These are phyloP conservation scores for Phytopythium litorale DNA, from an alignment of 352 stramenopile species.

Conservation along the genomic window DNA sequence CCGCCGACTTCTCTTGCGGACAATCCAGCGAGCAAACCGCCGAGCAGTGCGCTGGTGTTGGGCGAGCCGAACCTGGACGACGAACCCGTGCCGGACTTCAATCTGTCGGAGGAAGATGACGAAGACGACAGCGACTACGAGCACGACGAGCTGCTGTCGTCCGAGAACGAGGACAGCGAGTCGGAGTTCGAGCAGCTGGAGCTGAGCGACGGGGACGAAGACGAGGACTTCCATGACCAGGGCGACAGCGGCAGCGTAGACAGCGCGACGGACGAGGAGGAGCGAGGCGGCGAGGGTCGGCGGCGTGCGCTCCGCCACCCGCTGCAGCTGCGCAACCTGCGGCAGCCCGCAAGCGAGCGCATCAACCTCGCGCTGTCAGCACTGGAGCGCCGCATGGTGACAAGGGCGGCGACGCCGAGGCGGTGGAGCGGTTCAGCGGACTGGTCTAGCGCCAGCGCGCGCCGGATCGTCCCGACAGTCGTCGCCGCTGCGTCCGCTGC, in stretches of 20 bases:
- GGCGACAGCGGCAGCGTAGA: not conserved
- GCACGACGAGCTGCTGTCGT: slow-evolving; percentile 75
- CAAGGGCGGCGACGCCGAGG: slow-evolving; percentile 19
- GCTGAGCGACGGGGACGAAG: slow-evolving; percentile 61
- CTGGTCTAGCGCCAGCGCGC: not conserved
- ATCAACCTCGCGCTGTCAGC: slow-evolving; percentile 55
- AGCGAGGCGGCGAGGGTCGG: slow-evolving; percentile 1
- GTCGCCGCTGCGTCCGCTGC: not conserved
- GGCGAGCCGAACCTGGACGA: slow-evolving; percentile 9
- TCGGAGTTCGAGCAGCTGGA: slow-evolving; percentile 79
- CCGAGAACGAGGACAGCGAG: slow-evolving; percentile 64
- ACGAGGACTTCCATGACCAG: slow-evolving; percentile 15
- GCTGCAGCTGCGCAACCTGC: slow-evolving; percentile 56
- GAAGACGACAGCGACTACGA: slow-evolving; percentile 85
- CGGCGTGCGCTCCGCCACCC: slow-evolving; percentile 21
- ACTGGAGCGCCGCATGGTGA: slow-evolving; percentile 64
- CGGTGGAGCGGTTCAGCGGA: not conserved
- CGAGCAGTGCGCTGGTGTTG: not conserved
- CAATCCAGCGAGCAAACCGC: not conserved
- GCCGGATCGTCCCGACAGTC: slow-evolving; percentile 2
- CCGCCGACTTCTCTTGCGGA: not conserved
- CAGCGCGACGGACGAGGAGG: not conserved
- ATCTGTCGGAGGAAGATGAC: slow-evolving; percentile 27
- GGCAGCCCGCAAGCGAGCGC: slow-evolving; percentile 35
- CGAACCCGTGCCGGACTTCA: slow-evolving; percentile 5